Base-by-base conservation (phyloP, 306 rosid genomes). In the Sicyos baderoa region DNA sequence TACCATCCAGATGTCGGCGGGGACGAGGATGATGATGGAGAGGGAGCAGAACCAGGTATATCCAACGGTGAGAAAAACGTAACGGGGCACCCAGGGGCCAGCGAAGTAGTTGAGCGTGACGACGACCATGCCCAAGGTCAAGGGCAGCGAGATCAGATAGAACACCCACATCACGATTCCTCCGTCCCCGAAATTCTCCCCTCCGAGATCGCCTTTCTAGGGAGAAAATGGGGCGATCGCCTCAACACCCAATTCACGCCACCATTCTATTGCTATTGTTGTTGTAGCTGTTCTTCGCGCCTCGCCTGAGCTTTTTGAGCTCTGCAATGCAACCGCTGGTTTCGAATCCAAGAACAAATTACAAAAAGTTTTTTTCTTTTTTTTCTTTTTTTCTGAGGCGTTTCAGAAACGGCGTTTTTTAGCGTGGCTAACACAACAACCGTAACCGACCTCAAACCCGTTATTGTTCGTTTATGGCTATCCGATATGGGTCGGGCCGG, bases 1-100 rank as follows among this genome's bases (percentile, higher is more conserved):
- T 85, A 93, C 98, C 88, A 82, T 80, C 97, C 99, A 93, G 73
- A 93, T 90, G 47, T 93, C 99, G 42, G 99, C 97, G 16, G 99
- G 97, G 70, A 93, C 99, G 82, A 93, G 96, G 79, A 88, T 79
- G 85, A 93, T 93, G 83, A 93, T 84, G 85, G 99, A 84, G 79
- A 90, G 87, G 19, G 99, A 93, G 71, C 85, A 88, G 75, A 93
- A 86, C 99, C 99, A 90, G 68, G 99, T 82, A 70, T 93, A 93
- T 71, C 90, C 99, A 50, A 93, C 99, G 61, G 97, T 93, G 79
- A 93, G 73, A 23, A 84, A 83, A 12, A 93, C 99, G 71, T 93
- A 93, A 68, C 89, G 94, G 84, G 95, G 99, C 54, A 90, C 91
- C 74, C 75, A 80, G 1, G 96, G 97, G 22, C 89, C 96, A 12